Evolutionary conservation across 2,329 filamentous ascomycete genomes (phyloP), one percentile per base, ranked within the genome.

Genomic region (Byssochlamys sp.): DNA sequence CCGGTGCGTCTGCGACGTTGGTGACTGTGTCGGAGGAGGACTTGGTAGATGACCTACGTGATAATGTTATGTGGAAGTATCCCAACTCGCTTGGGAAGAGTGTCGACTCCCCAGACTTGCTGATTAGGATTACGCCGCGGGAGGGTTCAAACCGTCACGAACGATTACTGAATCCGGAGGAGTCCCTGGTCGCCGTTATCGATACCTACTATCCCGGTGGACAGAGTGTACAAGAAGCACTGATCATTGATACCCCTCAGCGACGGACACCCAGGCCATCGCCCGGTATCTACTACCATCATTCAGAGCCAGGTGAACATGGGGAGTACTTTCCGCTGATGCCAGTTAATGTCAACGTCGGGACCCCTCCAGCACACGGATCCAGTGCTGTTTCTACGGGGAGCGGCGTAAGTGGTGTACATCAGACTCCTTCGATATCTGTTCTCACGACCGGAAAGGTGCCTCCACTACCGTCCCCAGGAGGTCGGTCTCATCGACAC

Each of bases 11-110:
- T 57, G 85, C 92, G 45, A 99, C 94, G 12, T 80, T 94, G 67
- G 87, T 99, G 57, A 85, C 87, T 60, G 88, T 95, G 66, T 81
- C 84, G 65, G 89, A 95, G 67, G 90, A 95, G 66, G 91, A 96
- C 69, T 77, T 97, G 65, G 91, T 97, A 58, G 94, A 99, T 72
- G 92, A 96, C 74, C 87, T 96, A 60, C 88, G 92, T 65, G 94
- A 96, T 65, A 84, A 90, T 79, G 94, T 97, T 58, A 78, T 97
- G 65, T 85, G 84, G 67, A 97, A 97, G 77, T 99, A 97, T 73
- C 85, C 86, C 65, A 97, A 99, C 74, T 95, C 91, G 12, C 80
- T 99, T 27, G 92, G 92, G 54, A 86, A 86, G 65, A 88, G 83
- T 55, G 96, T 91, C 72, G 94, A 99, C 75, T 82, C 94, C 10